Evolutionary conservation across 192 early-diverging fungal genomes (phyloP).

Genomic region (Dissophora ornata): DNA sequence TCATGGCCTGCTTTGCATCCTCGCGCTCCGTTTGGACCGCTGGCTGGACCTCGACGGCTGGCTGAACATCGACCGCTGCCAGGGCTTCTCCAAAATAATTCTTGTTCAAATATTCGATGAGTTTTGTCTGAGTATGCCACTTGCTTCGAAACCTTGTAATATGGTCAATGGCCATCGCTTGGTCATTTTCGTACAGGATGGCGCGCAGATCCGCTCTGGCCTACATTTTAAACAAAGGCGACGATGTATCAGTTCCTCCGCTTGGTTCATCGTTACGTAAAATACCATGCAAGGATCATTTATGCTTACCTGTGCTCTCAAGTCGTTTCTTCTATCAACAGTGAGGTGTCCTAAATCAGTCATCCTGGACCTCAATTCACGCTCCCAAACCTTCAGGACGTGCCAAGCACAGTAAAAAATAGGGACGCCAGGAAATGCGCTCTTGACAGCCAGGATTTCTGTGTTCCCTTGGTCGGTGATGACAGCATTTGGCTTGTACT

Average conservation of each 20-base stretch:
- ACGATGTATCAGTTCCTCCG: no score
- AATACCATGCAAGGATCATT: no score
- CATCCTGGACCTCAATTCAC: conserved; percentile 13
- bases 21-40: no score
- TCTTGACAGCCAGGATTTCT: conserved; percentile 7
- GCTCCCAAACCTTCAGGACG: conserved; percentile 18
- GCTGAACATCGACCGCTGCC: no score
- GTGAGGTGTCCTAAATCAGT: background rate
- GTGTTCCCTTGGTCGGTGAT: conserved; percentile 19
- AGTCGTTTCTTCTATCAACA: background rate
- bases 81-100: background rate
- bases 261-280: no score
- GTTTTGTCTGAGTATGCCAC: background rate
- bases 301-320: conserved; percentile 5
- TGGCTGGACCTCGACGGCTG: no score
- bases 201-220: no score
- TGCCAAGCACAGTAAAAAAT: conserved; percentile 17
- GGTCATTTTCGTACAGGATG: background rate
- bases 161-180: background rate
- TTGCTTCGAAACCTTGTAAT: background rate
- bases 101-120: background rate
- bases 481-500: conserved; percentile 4
- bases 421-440: conserved; percentile 1
- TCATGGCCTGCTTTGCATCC: no score
- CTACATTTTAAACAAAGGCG: no score